Base-by-base conservation (phyloP, 345 rosid species). In the Hibiscus mutabilis region DNA sequence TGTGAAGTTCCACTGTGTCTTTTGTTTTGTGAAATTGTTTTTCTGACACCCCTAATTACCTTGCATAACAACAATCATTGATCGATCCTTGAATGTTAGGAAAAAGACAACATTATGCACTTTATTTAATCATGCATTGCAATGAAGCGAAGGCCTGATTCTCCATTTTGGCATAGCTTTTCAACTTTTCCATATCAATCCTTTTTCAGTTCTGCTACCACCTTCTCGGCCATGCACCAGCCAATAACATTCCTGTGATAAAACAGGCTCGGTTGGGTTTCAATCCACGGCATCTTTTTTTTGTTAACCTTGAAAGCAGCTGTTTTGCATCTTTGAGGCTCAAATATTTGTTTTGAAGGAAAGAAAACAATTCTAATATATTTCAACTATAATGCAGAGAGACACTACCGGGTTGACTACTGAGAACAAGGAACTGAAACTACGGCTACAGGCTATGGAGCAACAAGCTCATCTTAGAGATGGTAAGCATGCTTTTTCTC, bases 401-500 rank as follows among this genome's bases (percentile, higher is more conserved):
- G 94, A 89, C 72, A 84, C 88, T 13, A 57, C 84, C 29, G 94
- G 88, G 77, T 71, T 89, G 70, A 85, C 85, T n/a, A 12, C 79
- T 27, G 94, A 86, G 82, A 89, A 89, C 62, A 89, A 89, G 79
- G 94, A 86, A 68, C 87, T 89, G 73, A 89, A 85, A 73, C 73
- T 89, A 81, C 84, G 94, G 69, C 75, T 89, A 69, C 91, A 89
- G 74, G 91, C 94, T 60, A 77, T 86, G 91, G 91, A 86, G 79
- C 91, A 89, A 74, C 89, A 89, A 80, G 85, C 91, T 21, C 89
- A 86, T 8, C 88, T 89, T 60, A 80, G 89, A 81, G 91, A 89
- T 57, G 89, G 94, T 89, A 85, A 6, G 62, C 15, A 58, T 70
- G 2, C 49, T 31, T 69, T 37, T 42, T 42, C 13, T 13, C 19